Percentiles rank a stretch among this genome's conserved stretches.
These are phyloP conservation scores for Fusarium sp. DNA, from an alignment of 2,329 filamentous ascomycete species.

Conservation along the genomic window DNA sequence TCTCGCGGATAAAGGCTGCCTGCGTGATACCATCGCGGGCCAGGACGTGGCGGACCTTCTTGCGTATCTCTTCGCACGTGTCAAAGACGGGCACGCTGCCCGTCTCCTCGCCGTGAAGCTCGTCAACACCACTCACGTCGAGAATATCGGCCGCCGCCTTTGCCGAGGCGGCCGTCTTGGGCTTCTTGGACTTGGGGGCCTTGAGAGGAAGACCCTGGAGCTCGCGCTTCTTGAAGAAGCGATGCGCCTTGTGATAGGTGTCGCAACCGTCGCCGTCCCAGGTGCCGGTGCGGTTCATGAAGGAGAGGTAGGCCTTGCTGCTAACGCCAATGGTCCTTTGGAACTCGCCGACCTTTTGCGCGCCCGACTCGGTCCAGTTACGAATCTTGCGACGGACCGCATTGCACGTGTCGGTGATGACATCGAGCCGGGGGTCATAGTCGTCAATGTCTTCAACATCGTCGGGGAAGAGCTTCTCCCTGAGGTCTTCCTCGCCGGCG, in stretches of 20 bases:
- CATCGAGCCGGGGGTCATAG: constrained; percentile 30
- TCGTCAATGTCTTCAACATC: constrained; percentile 34
- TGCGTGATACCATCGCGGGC: constrained; percentile 59
- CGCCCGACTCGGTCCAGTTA: constrained; percentile 41
- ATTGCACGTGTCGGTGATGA: constrained; percentile 40
- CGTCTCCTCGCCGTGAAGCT: constrained; percentile 60
- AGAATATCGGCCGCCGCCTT: constrained; percentile 43
- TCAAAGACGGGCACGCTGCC: constrained; percentile 64
- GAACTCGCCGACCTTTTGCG: constrained; percentile 57
- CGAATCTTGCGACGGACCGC: constrained; percentile 40
- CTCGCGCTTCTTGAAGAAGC: constrained; percentile 65
- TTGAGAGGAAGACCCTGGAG: constrained; percentile 57
- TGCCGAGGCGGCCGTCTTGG: constrained; percentile 39
- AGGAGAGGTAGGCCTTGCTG: constrained; percentile 53
- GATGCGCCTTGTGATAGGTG: constrained; percentile 51
- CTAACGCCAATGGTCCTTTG: constrained; percentile 56
- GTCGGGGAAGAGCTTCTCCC: constrained; percentile 37
- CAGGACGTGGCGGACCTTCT: constrained; percentile 66
- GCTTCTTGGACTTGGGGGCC: constrained; percentile 48
- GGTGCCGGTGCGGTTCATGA: constrained; percentile 61
- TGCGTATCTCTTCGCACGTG: constrained; percentile 68
- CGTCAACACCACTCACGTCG: constrained; percentile 55
- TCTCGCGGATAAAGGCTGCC: constrained; percentile 62
- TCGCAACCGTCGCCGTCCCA: constrained; percentile 50
- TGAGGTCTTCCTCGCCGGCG: constrained; percentile 1